Evolutionary conservation across 106 monocot genomes (phyloP), one percentile per base, ranked within the genome.

Genomic region (Xerophyta viscosa): DNA sequence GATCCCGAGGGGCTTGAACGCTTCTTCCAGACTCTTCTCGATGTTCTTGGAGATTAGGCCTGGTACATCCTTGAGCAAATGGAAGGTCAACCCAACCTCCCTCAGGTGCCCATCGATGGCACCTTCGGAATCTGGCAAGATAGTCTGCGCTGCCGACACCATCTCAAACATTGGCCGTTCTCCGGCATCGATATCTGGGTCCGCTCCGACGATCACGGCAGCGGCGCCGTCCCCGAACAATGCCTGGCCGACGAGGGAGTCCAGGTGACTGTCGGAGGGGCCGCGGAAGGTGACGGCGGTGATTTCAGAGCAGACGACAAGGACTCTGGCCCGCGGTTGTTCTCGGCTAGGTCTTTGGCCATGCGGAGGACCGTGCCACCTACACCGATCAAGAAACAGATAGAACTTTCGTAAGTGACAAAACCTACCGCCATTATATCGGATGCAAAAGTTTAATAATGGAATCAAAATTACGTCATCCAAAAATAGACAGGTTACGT

Each of bases 281-380:
- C n/a, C n/a, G n/a, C n/a, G n/a, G n/a, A n/a, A n/a, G n/a, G n/a
- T n/a, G n/a, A n/a, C n/a, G n/a, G n/a, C n/a, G n/a, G n/a, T n/a
- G n/a, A n/a, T n/a, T n/a, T n/a, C n/a, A n/a, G n/a, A 78, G 69
- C 83, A 83, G 29, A 79, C 79, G 8, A 83, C 79, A 4, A 83
- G 78, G n/a, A 83, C 83, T 6, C 83, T 45, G 3, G 79, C 75
- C 83, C 83, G 41, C 72, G 75, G 75, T 88, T 88, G 83, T 83
- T 88, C 69, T 88, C 83, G 2, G 88, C 83, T 19, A 88, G 68
- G 69, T 88, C 88, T 63, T 88, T 88, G 24, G 88, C 83, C 26
- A 83, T 27, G 29, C 87, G 78, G 25, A 88, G 71, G 10, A 78
- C 76, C 6, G 81, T 83, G 52, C 83, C 77, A 48, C 83, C 83